Conservation (phyloP, 83 land plant genomes). For the Larix sibirica region DNA sequence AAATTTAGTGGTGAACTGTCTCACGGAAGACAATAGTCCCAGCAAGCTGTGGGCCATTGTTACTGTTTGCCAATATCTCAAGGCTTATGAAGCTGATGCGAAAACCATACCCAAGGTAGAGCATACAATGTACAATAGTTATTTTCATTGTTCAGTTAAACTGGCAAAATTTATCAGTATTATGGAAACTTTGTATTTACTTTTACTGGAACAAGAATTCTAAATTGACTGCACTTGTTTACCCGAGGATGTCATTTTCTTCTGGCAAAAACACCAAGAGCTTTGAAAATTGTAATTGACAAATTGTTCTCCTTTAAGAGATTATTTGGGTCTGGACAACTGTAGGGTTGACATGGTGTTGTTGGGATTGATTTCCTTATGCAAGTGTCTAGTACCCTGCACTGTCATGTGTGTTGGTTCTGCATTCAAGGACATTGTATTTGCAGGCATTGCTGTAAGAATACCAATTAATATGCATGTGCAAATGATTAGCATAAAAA, state of each 20-base stretch:
- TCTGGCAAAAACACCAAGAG: background rate
- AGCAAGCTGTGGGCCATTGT: conserved; percentile 99
- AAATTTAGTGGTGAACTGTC: conserved; percentile 98
- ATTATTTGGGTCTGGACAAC: background rate
- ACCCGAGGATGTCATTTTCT: too few species aligned
- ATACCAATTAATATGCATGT: background rate
- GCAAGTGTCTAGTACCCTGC: background rate
- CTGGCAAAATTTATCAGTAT: background rate
- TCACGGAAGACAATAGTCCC: conserved; percentile 97
- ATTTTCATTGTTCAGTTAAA: background rate
- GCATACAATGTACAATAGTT: background rate
- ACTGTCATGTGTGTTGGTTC: background rate
- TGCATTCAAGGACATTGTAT: background rate
- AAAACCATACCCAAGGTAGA: conserved; percentile 95
- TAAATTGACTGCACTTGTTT: background rate
- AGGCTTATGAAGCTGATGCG: conserved; percentile 94
- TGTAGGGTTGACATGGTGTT: background rate
- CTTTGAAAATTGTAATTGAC: too few species aligned
- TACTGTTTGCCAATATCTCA: conserved; percentile 94
- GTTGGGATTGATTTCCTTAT: background rate
- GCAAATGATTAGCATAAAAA: background rate
- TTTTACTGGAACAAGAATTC: background rate
- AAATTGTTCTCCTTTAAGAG: background rate
- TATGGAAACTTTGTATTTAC: background rate
- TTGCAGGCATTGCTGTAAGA: background rate